Evolutionary conservation across 371 early-diverging fungal genomes (phyloP).

Genomic region (Mortierella sp.): DNA sequence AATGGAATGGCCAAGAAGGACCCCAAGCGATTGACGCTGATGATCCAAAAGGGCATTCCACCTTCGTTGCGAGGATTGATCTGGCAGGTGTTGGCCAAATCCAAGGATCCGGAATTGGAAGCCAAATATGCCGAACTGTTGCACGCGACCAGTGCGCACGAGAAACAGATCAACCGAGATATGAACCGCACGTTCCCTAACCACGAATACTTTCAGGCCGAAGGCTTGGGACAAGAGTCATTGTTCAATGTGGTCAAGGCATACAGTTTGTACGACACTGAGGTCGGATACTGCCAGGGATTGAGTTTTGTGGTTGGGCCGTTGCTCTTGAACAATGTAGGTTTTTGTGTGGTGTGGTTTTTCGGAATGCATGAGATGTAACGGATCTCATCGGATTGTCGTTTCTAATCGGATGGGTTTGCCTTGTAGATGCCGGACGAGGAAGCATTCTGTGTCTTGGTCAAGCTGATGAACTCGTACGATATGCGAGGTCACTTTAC

Average conservation of each 20-base stretch:
- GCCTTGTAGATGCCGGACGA: slow-evolving; percentile 95
- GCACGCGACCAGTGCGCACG: slow-evolving; percentile 76
- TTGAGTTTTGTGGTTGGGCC: slow-evolving; percentile 91
- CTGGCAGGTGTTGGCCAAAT: slow-evolving; percentile 87
- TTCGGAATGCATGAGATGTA: neutral
- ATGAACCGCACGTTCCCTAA: slow-evolving; percentile 89
- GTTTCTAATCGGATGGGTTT: neutral
- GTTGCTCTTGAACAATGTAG: slow-evolving; percentile 73
- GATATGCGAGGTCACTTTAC: slow-evolving; percentile 88
- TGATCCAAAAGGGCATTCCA: slow-evolving; percentile 89
- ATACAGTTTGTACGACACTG: slow-evolving; percentile 90
- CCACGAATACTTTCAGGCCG: slow-evolving; percentile 81
- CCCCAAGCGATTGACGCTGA: slow-evolving; percentile 71
- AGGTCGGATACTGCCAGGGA: slow-evolving; percentile 96
- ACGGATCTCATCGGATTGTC: neutral
- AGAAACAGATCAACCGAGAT: slow-evolving; percentile 93
- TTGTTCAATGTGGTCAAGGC: slow-evolving; percentile 92
- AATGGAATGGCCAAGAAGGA: slow-evolving; percentile 78
- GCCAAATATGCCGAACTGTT: slow-evolving; percentile 74
- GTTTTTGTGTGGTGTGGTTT: neutral
- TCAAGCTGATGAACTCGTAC: slow-evolving; percentile 87
- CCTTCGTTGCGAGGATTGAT: slow-evolving; percentile 88
- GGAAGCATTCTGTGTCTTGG: slow-evolving; percentile 93
- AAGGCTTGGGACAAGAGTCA: slow-evolving; percentile 87
- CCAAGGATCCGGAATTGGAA: slow-evolving; percentile 77